Evolutionary conservation across 2,329 filamentous ascomycete species (phyloP).

Genomic region (Lomentospora prolificans): DNA sequence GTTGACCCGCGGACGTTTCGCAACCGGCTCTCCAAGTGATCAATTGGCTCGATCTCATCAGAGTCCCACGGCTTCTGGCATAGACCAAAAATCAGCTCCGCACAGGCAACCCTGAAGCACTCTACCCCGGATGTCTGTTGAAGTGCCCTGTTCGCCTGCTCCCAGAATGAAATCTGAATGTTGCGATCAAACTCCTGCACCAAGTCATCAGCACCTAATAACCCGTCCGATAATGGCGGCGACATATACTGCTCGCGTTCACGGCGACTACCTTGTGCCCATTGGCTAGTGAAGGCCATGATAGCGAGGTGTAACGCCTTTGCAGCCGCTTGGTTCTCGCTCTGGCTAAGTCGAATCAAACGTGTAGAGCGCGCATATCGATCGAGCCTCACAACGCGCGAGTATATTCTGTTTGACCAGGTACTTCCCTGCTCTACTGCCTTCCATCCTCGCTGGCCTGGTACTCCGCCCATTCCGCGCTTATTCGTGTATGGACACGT

Average conservation of each 20-base stretch:
- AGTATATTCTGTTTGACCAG: constrained; percentile 40
- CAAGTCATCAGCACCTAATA: constrained; percentile 13
- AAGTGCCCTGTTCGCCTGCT: constrained; percentile 25
- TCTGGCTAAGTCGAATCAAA: constrained; percentile 27
- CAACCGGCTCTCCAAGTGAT: not conserved
- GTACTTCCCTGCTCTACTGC: constrained; percentile 25
- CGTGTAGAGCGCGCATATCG: constrained; percentile 28
- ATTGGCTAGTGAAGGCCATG: constrained; percentile 43
- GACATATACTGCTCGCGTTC: constrained; percentile 13
- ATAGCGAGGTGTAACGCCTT: constrained; percentile 37
- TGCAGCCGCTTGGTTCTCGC: constrained; percentile 32
- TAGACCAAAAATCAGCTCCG: constrained; percentile 27
- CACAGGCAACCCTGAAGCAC: constrained; percentile 26
- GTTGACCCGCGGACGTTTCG: not conserved
- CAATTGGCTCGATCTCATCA: not conserved
- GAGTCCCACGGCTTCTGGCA: constrained; percentile 21
- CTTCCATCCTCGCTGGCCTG: constrained; percentile 1
- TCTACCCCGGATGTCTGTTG: constrained; percentile 25
- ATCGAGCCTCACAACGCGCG: constrained; percentile 38
- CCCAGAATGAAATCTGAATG: constrained; percentile 28
- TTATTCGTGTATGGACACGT: constrained; percentile 36
- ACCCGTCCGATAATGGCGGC: constrained; percentile 7
- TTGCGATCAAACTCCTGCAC: constrained; percentile 27
- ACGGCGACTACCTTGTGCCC: constrained; percentile 28
- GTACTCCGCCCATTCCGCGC: not conserved